These are phyloP conservation scores for Eucalyptus marginata DNA, from an alignment of 345 rosid species.

Conservation along the genomic window DNA sequence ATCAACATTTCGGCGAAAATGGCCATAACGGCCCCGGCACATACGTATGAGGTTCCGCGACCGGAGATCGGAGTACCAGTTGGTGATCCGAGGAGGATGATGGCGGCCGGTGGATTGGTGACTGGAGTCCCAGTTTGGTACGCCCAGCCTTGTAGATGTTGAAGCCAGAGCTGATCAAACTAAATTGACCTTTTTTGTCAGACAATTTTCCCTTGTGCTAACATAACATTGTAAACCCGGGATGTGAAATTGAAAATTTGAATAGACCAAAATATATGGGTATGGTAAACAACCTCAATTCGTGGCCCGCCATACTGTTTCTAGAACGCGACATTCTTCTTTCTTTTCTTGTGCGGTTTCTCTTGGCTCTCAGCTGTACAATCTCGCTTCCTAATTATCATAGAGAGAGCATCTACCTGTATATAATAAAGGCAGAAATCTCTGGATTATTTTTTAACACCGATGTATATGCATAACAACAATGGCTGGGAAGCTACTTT, in stretches of 20 bases:
- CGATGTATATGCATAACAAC: neutral
- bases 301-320: neutral
- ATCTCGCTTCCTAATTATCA: neutral
- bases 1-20: conserved; percentile 42
- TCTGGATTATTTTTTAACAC: neutral
- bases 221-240: neutral
- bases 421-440: neutral
- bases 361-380: neutral
- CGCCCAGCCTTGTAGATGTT: neutral
- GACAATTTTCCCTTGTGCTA: neutral
- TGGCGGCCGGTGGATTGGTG: conserved; percentile 9
- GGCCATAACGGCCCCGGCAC: conserved; percentile 4
- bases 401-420: neutral
- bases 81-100: neutral
- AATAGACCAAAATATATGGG: neutral
- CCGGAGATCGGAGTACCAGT: neutral
- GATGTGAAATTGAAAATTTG: neutral
- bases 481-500: neutral
- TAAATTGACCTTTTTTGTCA: neutral
- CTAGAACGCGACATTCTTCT: neutral
- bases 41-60: conserved; percentile 1
- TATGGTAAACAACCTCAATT: neutral
- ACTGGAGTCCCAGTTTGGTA: conserved; percentile 37
- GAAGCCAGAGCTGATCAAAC: neutral
- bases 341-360: neutral